Percentiles rank a stretch among this genome's conserved stretches.
phyloP scores from a whole-genome alignment of 768 basidiomycete species.

The Udeniomyces megalosporus region DNA sequence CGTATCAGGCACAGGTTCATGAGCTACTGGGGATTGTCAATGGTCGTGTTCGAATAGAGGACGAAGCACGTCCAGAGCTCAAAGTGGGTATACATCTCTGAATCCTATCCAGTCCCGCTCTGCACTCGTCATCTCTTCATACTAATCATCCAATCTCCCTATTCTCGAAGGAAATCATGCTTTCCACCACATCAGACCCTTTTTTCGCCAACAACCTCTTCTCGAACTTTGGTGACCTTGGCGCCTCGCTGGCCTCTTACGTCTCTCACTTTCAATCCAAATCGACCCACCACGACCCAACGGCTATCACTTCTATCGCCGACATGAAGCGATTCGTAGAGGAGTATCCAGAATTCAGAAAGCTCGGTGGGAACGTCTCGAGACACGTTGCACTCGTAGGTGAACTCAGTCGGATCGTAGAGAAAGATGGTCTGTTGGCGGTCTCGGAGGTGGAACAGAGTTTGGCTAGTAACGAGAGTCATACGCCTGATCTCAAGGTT shows the following conservation, averaged over 20 bases:
- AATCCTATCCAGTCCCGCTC: not conserved
- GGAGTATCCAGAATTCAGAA: constrained; percentile 93
- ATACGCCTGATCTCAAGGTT: constrained; percentile 63
- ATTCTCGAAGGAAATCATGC: constrained; percentile 95
- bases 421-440: constrained; percentile 65
- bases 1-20: constrained; percentile 99
- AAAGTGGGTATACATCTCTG: constrained; percentile 37
- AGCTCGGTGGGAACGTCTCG: constrained; percentile 92
- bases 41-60: constrained; percentile 71
- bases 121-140: too few relatives aligned
- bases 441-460: constrained; percentile 94
- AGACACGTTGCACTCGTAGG: constrained; percentile 96
- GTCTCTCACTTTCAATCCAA: constrained; percentile 64
- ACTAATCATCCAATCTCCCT: constrained; percentile 1
- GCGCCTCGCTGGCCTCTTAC: constrained; percentile 75
- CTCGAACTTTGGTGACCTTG: constrained; percentile 91
- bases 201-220: constrained; percentile 85
- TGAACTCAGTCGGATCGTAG: constrained; percentile 81
- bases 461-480: constrained; percentile 73
- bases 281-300: constrained; percentile 31
- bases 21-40: constrained; percentile 86
- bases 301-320: constrained; percentile 77
- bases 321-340: constrained; percentile 93
- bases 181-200: constrained; percentile 65
- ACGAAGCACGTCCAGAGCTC: constrained; percentile 72